Percentiles rank a stretch among this genome's conserved stretches.
These are phyloP conservation scores for Niveomyces coronatus DNA, from an alignment of 2,329 filamentous ascomycete genomes.

Conservation along the genomic window DNA sequence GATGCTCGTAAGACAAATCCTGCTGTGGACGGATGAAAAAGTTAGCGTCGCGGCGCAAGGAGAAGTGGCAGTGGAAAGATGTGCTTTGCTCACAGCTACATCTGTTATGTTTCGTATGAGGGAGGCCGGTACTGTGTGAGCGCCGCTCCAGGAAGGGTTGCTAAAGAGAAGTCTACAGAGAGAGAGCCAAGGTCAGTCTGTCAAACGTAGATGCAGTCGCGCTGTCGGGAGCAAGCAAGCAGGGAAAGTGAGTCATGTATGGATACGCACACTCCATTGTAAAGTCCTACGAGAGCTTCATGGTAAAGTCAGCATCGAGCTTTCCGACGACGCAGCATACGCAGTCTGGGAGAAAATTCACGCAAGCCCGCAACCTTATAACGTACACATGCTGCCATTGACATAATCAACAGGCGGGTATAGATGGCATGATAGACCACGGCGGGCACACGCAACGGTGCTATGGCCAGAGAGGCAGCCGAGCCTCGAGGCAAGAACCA, in stretches of 20 bases:
- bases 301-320: slow-evolving; percentile 20
- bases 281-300: slow-evolving; percentile 37
- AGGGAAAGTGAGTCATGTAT: slow-evolving; percentile 7
- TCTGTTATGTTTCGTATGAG: slow-evolving; percentile 48
- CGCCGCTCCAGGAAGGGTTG: slow-evolving; percentile 45
- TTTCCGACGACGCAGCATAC: slow-evolving; percentile 3
- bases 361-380: neutral
- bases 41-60: slow-evolving; percentile 8
- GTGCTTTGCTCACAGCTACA: slow-evolving; percentile 35
- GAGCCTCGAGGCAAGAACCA: neutral
- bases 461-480: neutral
- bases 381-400: slow-evolving; percentile 9
- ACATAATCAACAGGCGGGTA: slow-evolving; percentile 8
- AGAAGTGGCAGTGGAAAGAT: neutral
- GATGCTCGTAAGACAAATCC: slow-evolving; percentile 42
- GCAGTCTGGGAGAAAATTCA: neutral
- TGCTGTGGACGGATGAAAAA: slow-evolving; percentile 20
- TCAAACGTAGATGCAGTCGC: neutral
- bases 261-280: slow-evolving; percentile 39
- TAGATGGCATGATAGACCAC: slow-evolving; percentile 8
- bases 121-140: slow-evolving; percentile 39
- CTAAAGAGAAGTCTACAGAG: slow-evolving; percentile 44
- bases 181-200: slow-evolving; percentile 13
- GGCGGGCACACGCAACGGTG: slow-evolving; percentile 6
- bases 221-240: slow-evolving; percentile 3